A percentile compares a stretch with the other conserved stretches of the same genome.
These are phyloP conservation scores for Boletus sp. DNA, from an alignment of 768 basidiomycete genomes.

Conservation along the genomic window DNA sequence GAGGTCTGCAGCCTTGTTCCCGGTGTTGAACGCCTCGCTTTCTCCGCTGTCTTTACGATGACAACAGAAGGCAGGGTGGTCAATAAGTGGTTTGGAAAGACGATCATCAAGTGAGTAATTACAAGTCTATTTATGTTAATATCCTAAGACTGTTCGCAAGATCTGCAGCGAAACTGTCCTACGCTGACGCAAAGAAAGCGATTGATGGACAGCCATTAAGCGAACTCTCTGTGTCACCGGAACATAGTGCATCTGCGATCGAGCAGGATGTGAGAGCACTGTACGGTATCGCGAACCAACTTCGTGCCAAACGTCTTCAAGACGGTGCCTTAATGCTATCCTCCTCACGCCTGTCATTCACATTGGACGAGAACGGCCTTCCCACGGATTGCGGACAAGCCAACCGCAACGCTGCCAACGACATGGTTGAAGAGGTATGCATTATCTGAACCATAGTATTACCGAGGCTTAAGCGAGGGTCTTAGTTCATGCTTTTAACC, in stretches of 20 bases:
- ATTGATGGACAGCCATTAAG: conserved; percentile 71
- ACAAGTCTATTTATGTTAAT: background rate
- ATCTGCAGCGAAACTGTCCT: conserved; percentile 84
- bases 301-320: conserved; percentile 72
- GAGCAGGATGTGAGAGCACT: conserved; percentile 75
- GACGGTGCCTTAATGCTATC: conserved; percentile 76
- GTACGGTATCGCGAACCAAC: conserved; percentile 64
- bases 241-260: conserved; percentile 59
- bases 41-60: conserved; percentile 87
- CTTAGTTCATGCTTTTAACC: conserved; percentile 89
- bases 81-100: conserved; percentile 92
- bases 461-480: conserved; percentile 2
- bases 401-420: conserved; percentile 68
- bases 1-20: conserved; percentile 90
- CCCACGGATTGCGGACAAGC: conserved; percentile 78
- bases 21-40: conserved; percentile 85
- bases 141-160: conserved; percentile 38
- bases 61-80: conserved; percentile 76
- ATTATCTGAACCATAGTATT: background rate
- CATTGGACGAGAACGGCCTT: conserved; percentile 72
- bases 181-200: conserved; percentile 75
- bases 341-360: conserved; percentile 70
- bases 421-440: conserved; percentile 84
- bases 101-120: conserved; percentile 73
- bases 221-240: conserved; percentile 50